Evolutionary conservation across 1,284 basidiomycete species (phyloP), one percentile per base, ranked within the genome.

Genomic region (Puccinia hordei): DNA sequence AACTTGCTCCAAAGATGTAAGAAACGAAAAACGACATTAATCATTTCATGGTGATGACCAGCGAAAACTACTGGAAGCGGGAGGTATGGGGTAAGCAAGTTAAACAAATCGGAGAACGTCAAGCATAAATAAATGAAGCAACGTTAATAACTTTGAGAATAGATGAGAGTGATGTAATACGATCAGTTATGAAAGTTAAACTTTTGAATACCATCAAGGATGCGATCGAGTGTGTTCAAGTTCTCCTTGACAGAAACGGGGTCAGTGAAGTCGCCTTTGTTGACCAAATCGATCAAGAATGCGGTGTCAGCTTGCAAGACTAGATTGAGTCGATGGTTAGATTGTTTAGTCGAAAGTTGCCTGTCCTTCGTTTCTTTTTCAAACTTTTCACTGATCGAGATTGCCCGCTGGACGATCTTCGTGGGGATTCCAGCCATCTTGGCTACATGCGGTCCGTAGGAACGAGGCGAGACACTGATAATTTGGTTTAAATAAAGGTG

Each of bases 371-470:
- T 88, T 9, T 82, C 81, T 46, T 82, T 80, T 75, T 94, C 93
- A 86, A 98, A 98, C 84, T 94, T 91, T 79, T 90, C 89, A 17
- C 94, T 96, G 66, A 98, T 90, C 61, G 90, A 86, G 82, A 95
- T 94, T 0, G 95, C 95, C 8, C 95, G 90, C 80, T 91, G 88
- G 53, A 98, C 93, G n/a, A 95, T 81, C 33, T 41, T 12, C 24
- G 19, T 24, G 30, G 83, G 81, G 19, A 82, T 76, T 30, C 83
- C 82, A 30, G 83, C 84, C 82, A 84, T 83, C 75, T 82, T 79
- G 13, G 83, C 83, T 19, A 83, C 83, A 77, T 82, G 82, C 24
- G 83, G 84, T 4, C 84, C 83, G 69, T 83, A 84, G 1, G 83
- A 84, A 84, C 13, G 83, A 82, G 65, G 84, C 82, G 27, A 83